Conservation (phyloP, 805 yeast species). For the Saccharomycopsis oosterbeekiorum region DNA sequence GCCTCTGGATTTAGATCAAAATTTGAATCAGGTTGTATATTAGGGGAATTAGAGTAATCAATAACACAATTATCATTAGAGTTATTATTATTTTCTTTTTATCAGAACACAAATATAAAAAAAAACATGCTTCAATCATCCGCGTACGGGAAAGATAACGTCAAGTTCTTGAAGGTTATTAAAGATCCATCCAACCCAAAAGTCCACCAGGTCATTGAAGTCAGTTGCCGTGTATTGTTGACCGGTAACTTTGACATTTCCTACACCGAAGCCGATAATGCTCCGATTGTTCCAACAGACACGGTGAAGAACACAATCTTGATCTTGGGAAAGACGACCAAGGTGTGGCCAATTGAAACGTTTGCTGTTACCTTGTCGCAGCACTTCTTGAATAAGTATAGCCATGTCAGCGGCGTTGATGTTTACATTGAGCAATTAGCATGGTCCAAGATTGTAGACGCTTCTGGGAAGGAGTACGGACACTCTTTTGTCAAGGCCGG, state of each 20-base stretch:
- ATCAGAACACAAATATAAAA: no score
- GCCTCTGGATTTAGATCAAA: no score
- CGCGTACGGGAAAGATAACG: constrained; percentile 87
- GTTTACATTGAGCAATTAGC: constrained; percentile 59
- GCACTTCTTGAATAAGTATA: constrained; percentile 70
- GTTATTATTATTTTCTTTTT: no score
- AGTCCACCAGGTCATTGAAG: constrained; percentile 75
- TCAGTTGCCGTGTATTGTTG: constrained; percentile 66
- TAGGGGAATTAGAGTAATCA: no score
- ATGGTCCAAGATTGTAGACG: constrained; percentile 64
- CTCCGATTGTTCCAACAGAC: constrained; percentile 88
- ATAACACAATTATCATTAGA: no score
- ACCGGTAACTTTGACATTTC: constrained; percentile 73
- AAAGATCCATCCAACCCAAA: constrained; percentile 65
- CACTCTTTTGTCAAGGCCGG: constrained; percentile 86
- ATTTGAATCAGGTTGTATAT: no score
- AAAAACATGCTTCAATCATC: constrained; percentile 32
- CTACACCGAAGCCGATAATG: constrained; percentile 81
- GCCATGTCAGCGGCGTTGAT: constrained; percentile 65
- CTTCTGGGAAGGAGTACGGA: constrained; percentile 64
- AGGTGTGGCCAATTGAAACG: constrained; percentile 85
- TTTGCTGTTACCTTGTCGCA: constrained; percentile 78
- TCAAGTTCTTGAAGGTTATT: constrained; percentile 82
- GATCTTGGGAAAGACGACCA: constrained; percentile 70
- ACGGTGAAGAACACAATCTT: constrained; percentile 84